These are phyloP conservation scores for Astrothelium subdiscretum DNA, from an alignment of 495 filamentous ascomycete species.

Conservation along the genomic window DNA sequence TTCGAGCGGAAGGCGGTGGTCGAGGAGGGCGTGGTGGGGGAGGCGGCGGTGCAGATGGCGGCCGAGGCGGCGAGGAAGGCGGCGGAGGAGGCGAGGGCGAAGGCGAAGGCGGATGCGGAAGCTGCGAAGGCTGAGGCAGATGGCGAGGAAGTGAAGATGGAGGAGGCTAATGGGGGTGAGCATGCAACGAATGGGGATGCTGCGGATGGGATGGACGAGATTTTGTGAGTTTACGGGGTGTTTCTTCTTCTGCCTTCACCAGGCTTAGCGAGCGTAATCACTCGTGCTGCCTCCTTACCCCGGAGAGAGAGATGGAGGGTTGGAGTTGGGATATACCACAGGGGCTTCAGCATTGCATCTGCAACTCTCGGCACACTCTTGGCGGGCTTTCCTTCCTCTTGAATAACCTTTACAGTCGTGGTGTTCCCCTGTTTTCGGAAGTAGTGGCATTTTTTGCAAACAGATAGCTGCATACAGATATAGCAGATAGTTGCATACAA, in stretches of 20 bases:
- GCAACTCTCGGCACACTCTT: too few species aligned
- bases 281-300: too few species aligned
- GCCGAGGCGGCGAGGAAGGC: constrained; percentile 13
- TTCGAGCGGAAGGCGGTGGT: constrained; percentile 73
- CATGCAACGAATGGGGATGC: neutral
- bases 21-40: constrained; percentile 51
- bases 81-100: neutral
- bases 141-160: neutral
- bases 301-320: too few species aligned
- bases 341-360: too few species aligned
- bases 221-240: neutral
- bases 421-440: neutral
- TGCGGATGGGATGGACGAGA: too few species aligned
- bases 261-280: too few species aligned
- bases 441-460: neutral
- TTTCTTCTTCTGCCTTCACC: too few species aligned
- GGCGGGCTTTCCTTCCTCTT: too few species aligned
- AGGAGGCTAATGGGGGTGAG: neutral
- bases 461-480: too few species aligned
- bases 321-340: too few species aligned
- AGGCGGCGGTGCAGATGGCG: constrained; percentile 20
- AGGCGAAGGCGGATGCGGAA: neutral
- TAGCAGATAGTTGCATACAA: too few species aligned
- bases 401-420: neutral
- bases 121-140: neutral